Base-by-base conservation (phyloP, 176 grass and related monocot species). In the bread wheat (Triticum aestivum) region DNA sequence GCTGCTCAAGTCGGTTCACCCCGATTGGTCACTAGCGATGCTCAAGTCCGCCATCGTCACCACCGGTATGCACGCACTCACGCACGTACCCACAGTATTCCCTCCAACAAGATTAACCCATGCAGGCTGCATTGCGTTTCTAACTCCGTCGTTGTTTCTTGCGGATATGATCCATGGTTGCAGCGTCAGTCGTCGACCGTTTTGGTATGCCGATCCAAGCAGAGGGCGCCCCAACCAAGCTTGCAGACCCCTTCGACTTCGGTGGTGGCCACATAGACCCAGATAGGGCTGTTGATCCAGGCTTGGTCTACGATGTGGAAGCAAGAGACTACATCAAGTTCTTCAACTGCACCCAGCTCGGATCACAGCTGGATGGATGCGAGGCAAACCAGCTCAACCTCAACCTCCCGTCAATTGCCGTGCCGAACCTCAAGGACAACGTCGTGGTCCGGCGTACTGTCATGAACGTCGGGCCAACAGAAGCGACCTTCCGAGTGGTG, bases 11-110 rank as follows among this genome's bases (percentile, higher is more conserved):
- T 78, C 78, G 0, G 12, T 83, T 4, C 91, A 90, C 23, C 91
- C 74, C 0, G 38, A 88, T 5, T 93, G 88, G 91, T 90, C 82
- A 0, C 88, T 88, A 8, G 79, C 91, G 11, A 84, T 84, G 24
- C 86, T 93, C 32, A 93, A 93, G 20, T 90, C 88, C 0, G 79
- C 88, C 6, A 77, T 93, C 3, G 0, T 93, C 8, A 88, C 88
- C 20, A 88, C 91, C 33, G 79, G 84, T 39, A 38, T 14, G 21
- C 70, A 7, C 11, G 29, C 29, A 30, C 29, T 30, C 29, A 30
- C 29, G 29, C 29, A 30, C 29, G 29, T 30, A 30, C 29, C 29
- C 29, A 30, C 29, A 30, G 29, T 30, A 30, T 30, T 30, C 29
- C 29, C 29, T 30, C 29, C 29, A 30, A 30, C 29, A 30, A 30